Base-by-base conservation (phyloP, 176 grass and related monocot species). In the Eragrostis nindensis region DNA sequence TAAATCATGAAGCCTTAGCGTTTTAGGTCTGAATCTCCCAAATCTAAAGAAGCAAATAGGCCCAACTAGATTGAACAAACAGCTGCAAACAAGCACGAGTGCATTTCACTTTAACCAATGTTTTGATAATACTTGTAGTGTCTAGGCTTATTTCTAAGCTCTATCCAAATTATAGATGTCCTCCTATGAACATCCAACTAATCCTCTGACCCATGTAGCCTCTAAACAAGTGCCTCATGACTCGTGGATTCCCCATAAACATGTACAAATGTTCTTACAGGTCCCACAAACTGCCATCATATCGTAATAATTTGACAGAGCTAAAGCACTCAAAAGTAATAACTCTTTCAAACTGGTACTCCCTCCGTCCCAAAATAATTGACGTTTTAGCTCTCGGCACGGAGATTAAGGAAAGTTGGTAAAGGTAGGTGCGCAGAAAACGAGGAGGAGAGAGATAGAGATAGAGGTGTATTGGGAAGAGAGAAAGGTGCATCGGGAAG, bases 121-220 rank as follows among this genome's bases (percentile, higher is more conserved):
- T 36, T 70, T 1, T 6, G n/a, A 29, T 40, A 81, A 62, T 45
- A 70, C 32, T 36, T 36, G 4, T 36, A 36, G 1, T 36, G 32
- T 36, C 32, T 36, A 36, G 32, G 32, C 32, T 36, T 36, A 13
- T 22, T 22, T 67, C 36, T n/a, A 10, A 11, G 41, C 42, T 67
- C 46, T 52, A 72, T 52, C 14, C 21, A 71, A 14, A 13, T 53
- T 72, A 36, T 6, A 52, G 7, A 19, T 32, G 44, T 49, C 12
- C n/a, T n/a, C n/a, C 16, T 71, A 22, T 47, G 17, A 12, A 83
- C 32, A 66, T 74, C 62, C 70, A 66, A 74, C 32, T 65, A 65
- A 74, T 43, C 10, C 8, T 82, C 29, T 17, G 8, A 43, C 32
- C 1, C 25, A 75, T 82, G 75, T 68, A 19, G 66, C 80, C 42